phyloP scores from a whole-genome alignment of 257 asterid genomes.

The Rhazya stricta region DNA sequence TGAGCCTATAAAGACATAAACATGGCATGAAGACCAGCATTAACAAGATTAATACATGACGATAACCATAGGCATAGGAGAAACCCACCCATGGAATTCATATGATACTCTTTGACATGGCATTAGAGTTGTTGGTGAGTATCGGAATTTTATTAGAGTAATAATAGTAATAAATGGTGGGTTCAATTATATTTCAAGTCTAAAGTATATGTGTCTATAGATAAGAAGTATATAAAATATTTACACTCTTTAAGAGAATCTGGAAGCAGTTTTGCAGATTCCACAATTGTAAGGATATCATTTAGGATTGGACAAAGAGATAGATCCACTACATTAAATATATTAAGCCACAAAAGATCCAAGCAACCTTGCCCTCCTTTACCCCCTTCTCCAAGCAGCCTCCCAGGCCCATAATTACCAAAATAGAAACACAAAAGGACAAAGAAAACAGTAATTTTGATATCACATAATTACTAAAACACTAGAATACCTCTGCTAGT shows the following conservation, averaged over 20 bases:
- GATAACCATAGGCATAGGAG: too few relatives aligned
- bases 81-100: not conserved
- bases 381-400: not conserved
- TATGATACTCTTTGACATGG: not conserved
- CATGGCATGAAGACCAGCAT: not conserved
- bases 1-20: constrained; percentile 49
- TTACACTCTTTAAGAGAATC: not conserved
- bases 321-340: not conserved
- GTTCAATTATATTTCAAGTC: not conserved
- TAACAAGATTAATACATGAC: not conserved
- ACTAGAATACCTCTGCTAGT: constrained; percentile 68
- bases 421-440: not conserved
- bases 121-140: not conserved
- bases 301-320: not conserved
- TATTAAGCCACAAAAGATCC: not conserved
- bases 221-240: not conserved
- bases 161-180: not conserved
- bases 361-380: not conserved
- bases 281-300: not conserved
- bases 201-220: not conserved
- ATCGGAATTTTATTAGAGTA: not conserved
- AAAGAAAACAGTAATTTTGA: not conserved
- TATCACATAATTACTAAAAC: not conserved
- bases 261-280: not conserved
- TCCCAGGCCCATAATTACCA: not conserved